These are phyloP conservation scores for Cadophora luteo-olivacea DNA, from an alignment of 2,329 filamentous ascomycete genomes.

Conservation along the genomic window DNA sequence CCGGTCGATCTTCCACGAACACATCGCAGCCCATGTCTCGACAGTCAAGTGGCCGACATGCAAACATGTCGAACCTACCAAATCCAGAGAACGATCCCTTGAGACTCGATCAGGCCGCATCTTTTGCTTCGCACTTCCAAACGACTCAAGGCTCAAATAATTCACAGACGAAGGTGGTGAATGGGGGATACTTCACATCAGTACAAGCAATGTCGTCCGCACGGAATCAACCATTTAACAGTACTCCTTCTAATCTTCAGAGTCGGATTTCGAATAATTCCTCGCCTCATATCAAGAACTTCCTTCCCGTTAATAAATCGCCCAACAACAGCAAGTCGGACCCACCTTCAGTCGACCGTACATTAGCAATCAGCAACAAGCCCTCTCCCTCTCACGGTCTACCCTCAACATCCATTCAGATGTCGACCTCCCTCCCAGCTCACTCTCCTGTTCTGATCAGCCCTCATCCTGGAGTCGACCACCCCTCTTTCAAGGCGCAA, in stretches of 20 bases:
- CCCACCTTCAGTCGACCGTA: neutral
- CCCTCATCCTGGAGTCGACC: constrained; percentile 7
- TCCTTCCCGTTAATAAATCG: constrained; percentile 34
- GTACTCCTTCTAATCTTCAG: neutral
- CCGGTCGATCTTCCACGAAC: constrained; percentile 18
- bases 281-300: constrained; percentile 32
- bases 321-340: constrained; percentile 15
- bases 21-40: constrained; percentile 22
- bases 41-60: constrained; percentile 16
- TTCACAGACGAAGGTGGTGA: constrained; percentile 5
- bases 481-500: neutral
- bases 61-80: constrained; percentile 4
- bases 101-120: constrained; percentile 16
- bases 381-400: neutral
- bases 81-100: constrained; percentile 25
- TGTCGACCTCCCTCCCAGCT: constrained; percentile 5
- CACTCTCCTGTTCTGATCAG: constrained; percentile 15
- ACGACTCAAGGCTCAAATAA: constrained; percentile 13
- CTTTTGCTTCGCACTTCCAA: neutral
- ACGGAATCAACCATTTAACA: constrained; percentile 10
- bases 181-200: constrained; percentile 3
- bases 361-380: constrained; percentile 13
- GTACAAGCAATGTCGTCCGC: constrained; percentile 5
- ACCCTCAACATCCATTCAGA: neutral
- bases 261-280: neutral